phyloP scores from a whole-genome alignment of 345 rosid species.

The Trapa incisa region DNA sequence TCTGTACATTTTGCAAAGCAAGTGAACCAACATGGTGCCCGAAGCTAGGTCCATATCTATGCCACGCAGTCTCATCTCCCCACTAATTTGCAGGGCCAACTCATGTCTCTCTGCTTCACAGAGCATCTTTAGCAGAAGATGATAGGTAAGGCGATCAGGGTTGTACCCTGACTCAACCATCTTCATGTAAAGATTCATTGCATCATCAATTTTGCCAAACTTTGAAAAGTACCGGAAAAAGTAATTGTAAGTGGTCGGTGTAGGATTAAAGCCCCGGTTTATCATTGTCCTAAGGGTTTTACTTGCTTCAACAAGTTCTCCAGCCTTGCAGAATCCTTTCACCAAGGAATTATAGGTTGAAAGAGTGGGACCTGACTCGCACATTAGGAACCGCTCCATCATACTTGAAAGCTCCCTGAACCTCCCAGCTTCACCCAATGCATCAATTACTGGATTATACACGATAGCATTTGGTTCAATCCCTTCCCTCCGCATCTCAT shows the following conservation, averaged over 20 bases:
- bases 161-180: slow-evolving; percentile 61
- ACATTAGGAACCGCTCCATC: slow-evolving; percentile 54
- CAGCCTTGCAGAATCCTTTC: slow-evolving; percentile 65
- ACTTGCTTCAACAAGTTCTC: slow-evolving; percentile 56
- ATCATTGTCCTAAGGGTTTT: slow-evolving; percentile 71
- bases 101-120: slow-evolving; percentile 66
- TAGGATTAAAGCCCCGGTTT: slow-evolving; percentile 50
- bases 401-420: slow-evolving; percentile 54
- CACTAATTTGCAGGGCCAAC: slow-evolving; percentile 55
- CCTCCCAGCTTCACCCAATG: slow-evolving; percentile 60
- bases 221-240: slow-evolving; percentile 56
- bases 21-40: slow-evolving; percentile 56
- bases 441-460: slow-evolving; percentile 66
- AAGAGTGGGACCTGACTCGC: slow-evolving; percentile 57
- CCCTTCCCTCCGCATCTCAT: slow-evolving; percentile 55
- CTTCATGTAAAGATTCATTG: slow-evolving; percentile 64
- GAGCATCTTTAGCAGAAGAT: slow-evolving; percentile 67
- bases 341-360: slow-evolving; percentile 73
- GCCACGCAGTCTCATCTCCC: slow-evolving; percentile 67
- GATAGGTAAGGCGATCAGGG: slow-evolving; percentile 59
- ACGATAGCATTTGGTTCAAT: slow-evolving; percentile 44
- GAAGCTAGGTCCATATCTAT: slow-evolving; percentile 55
- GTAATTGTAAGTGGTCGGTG: slow-evolving; percentile 60
- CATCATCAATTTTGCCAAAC: slow-evolving; percentile 51
- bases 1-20: slow-evolving; percentile 47